Evolutionary conservation across 176 grass and related monocot genomes (phyloP).

Genomic region (Aegilops longissima): DNA sequence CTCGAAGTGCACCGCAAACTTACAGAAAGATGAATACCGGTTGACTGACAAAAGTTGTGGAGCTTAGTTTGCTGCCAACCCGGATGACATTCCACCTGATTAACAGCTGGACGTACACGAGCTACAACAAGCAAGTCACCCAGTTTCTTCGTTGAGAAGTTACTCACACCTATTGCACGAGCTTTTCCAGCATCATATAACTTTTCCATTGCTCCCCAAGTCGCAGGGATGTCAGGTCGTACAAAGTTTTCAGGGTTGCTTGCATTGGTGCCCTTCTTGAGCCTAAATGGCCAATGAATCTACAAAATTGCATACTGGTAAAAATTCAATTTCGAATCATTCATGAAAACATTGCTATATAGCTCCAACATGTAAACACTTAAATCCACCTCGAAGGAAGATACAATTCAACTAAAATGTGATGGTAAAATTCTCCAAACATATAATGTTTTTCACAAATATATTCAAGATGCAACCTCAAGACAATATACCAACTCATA

Average conservation of each 20-base stretch:
- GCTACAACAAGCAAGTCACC: constrained; percentile 56
- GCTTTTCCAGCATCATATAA: constrained; percentile 66
- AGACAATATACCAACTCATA: too few relatives aligned
- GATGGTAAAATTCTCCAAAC: too few relatives aligned
- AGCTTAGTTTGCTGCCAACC: constrained; percentile 68
- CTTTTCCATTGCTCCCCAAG: constrained; percentile 73
- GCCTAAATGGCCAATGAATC: constrained; percentile 81
- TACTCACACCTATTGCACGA: constrained; percentile 70
- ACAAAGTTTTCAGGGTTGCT: constrained; percentile 49
- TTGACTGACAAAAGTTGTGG: constrained; percentile 50
- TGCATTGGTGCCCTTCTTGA: constrained; percentile 50
- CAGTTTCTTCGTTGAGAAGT: constrained; percentile 77
- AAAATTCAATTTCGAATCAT: too few relatives aligned
- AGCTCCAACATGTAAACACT: too few relatives aligned
- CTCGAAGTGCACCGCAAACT: constrained; percentile 7
- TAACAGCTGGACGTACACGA: constrained; percentile 54
- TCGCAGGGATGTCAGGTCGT: constrained; percentile 52
- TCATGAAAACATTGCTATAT: too few relatives aligned
- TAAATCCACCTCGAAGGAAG: too few relatives aligned
- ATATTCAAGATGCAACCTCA: too few relatives aligned
- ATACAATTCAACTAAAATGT: too few relatives aligned
- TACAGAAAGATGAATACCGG: constrained; percentile 66
- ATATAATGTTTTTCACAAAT: too few relatives aligned
- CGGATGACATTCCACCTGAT: constrained; percentile 82
- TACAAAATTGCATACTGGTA: constrained; percentile 5